Conservation (phyloP, 192 early-diverging fungal species). For the Coemansia umbellata region DNA sequence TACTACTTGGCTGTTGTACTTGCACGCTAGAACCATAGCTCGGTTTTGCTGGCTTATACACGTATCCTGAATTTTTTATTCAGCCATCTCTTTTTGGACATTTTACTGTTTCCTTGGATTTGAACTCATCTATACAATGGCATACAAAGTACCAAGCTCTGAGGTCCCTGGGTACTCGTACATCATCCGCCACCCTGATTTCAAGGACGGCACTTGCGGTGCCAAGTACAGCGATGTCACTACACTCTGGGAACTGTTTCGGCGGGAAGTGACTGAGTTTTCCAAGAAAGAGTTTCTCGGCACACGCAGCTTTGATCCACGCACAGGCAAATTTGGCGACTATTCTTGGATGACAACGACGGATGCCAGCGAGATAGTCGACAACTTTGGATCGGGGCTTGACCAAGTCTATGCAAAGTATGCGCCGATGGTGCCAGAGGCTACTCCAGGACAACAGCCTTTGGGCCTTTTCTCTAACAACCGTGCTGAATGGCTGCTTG, state of each 20-base stretch:
- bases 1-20: no score
- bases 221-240: slow-evolving; percentile 12
- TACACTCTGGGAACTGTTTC: slow-evolving; percentile 27
- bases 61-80: no score
- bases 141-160: slow-evolving; percentile 29
- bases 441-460: slow-evolving; percentile 25
- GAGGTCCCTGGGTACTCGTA: slow-evolving; percentile 24
- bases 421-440: neutral
- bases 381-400: slow-evolving; percentile 59
- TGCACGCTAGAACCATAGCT: no score
- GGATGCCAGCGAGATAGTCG: slow-evolving; percentile 57
- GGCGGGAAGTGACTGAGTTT: slow-evolving; percentile 4
- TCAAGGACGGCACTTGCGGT: slow-evolving; percentile 26
- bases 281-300: slow-evolving; percentile 29
- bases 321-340: slow-evolving; percentile 51
- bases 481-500: slow-evolving; percentile 68
- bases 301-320: slow-evolving; percentile 32
- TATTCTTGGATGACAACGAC: slow-evolving; percentile 51
- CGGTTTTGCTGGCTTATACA: no score
- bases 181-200: slow-evolving; percentile 18
- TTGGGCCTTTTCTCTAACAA: slow-evolving; percentile 68
- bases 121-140: no score
- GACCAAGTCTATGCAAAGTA: slow-evolving; percentile 58
- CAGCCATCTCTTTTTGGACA: no score
- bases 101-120: no score